These are phyloP conservation scores for Aspergillus incahuasiensis DNA, from an alignment of 495 filamentous ascomycete species.

Conservation along the genomic window DNA sequence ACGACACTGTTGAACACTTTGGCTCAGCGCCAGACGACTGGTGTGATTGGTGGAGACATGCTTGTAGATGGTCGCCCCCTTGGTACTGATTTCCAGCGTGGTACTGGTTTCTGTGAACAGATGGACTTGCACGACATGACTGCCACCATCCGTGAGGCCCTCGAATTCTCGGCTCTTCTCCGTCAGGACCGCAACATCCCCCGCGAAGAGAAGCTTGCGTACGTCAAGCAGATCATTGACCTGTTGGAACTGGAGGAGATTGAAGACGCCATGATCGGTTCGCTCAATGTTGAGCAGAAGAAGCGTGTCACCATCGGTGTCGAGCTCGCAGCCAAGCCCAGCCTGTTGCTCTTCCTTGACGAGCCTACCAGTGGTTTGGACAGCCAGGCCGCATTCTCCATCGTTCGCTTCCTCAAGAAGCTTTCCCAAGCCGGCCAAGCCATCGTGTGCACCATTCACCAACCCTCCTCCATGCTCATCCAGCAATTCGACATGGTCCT, in stretches of 20 bases:
- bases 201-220: slow-evolving; percentile 51
- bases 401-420: slow-evolving; percentile 81
- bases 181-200: slow-evolving; percentile 52
- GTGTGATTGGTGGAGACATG: slow-evolving; percentile 68
- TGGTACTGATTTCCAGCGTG: slow-evolving; percentile 67
- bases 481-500: slow-evolving; percentile 75
- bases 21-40: slow-evolving; percentile 69
- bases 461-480: slow-evolving; percentile 65
- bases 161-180: slow-evolving; percentile 63
- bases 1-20: slow-evolving; percentile 72
- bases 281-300: slow-evolving; percentile 62
- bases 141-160: slow-evolving; percentile 60
- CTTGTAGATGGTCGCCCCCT: slow-evolving; percentile 71
- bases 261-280: slow-evolving; percentile 50
- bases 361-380: slow-evolving; percentile 83
- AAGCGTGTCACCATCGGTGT: slow-evolving; percentile 86
- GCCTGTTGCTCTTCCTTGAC: slow-evolving; percentile 74
- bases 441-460: slow-evolving; percentile 80
- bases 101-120: slow-evolving; percentile 83
- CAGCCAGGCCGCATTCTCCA: slow-evolving; percentile 82
- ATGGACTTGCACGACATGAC: slow-evolving; percentile 76
- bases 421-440: slow-evolving; percentile 70
- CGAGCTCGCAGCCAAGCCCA: slow-evolving; percentile 83
- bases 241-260: slow-evolving; percentile 54
- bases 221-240: slow-evolving; percentile 58